phyloP scores from a whole-genome alignment of 257 asterid species.

The Gentiana macrophylla region DNA sequence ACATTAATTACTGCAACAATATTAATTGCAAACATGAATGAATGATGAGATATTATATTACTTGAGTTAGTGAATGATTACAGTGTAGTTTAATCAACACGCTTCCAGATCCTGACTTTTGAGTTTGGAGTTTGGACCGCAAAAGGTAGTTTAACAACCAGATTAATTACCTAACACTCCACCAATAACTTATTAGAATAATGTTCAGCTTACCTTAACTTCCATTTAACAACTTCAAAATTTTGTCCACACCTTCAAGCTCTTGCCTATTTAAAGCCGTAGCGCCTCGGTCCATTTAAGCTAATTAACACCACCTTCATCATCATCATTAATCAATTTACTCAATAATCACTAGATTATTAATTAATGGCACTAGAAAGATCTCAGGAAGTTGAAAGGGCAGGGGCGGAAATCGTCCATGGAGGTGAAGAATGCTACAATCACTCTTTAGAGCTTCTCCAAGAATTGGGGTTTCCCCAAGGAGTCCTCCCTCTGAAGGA shows the following conservation, averaged over 20 bases:
- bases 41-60: no score
- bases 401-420: constrained; percentile 49
- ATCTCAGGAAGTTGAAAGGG: constrained; percentile 29
- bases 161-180: background rate
- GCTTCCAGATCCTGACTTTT: no score
- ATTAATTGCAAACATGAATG: no score
- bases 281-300: background rate
- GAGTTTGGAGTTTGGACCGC: no score
- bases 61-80: no score
- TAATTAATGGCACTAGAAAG: constrained; percentile 30
- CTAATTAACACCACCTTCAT: background rate
- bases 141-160: constrained; percentile 10
- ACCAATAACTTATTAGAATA: constrained; percentile 10
- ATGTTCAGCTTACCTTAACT: constrained; percentile 28
- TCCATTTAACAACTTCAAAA: constrained; percentile 22
- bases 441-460: constrained; percentile 45
- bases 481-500: constrained; percentile 81
- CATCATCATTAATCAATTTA: no score
- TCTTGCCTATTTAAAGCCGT: constrained; percentile 22
- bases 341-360: no score
- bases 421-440: constrained; percentile 56
- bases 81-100: no score
- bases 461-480: constrained; percentile 72
- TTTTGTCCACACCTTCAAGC: background rate
- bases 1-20: no score